Conservation (phyloP, 1,284 basidiomycete species). For the Pseudozyma hubeiensis region DNA sequence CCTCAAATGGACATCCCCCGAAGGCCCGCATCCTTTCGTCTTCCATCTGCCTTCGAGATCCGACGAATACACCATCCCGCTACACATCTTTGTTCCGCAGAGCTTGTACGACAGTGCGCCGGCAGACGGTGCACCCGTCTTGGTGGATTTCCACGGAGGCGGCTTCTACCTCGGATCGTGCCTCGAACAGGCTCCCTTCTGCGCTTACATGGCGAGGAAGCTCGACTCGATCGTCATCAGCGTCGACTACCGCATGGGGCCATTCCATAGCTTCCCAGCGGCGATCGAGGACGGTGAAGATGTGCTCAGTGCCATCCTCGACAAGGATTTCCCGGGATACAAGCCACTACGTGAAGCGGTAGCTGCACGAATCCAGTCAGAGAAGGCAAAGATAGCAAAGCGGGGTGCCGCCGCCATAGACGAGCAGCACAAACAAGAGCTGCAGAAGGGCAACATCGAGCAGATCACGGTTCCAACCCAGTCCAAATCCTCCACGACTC, state of each 20-base stretch:
- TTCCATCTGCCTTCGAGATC: slow-evolving; percentile 47
- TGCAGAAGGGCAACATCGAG: slow-evolving; percentile 38
- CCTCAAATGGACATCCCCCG: slow-evolving; percentile 46
- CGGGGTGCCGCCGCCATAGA: slow-evolving; percentile 18
- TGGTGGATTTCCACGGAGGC: slow-evolving; percentile 61
- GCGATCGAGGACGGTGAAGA: slow-evolving; percentile 57
- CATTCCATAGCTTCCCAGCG: slow-evolving; percentile 61
- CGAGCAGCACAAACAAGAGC: slow-evolving; percentile 24
- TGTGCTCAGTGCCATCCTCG: slow-evolving; percentile 47
- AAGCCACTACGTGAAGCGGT: slow-evolving; percentile 33
- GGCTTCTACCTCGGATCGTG: slow-evolving; percentile 58
- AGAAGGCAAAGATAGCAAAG: slow-evolving; percentile 27
- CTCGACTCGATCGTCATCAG: slow-evolving; percentile 48
- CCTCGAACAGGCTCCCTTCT: slow-evolving; percentile 56
- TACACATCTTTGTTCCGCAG: slow-evolving; percentile 52
- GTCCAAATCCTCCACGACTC: not conserved
- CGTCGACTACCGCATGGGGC: slow-evolving; percentile 63
- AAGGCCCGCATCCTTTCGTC: slow-evolving; percentile 51
- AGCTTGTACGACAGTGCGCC: slow-evolving; percentile 20
- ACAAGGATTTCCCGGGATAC: slow-evolving; percentile 33
- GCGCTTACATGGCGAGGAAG: slow-evolving; percentile 40
- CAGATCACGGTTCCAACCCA: slow-evolving; percentile 12
- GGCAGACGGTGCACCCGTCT: slow-evolving; percentile 29
- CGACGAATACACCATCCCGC: slow-evolving; percentile 39
- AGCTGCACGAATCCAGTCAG: slow-evolving; percentile 20